Evolutionary conservation across 495 filamentous ascomycete species (phyloP).

Genomic region (Pyrenula massariospora): DNA sequence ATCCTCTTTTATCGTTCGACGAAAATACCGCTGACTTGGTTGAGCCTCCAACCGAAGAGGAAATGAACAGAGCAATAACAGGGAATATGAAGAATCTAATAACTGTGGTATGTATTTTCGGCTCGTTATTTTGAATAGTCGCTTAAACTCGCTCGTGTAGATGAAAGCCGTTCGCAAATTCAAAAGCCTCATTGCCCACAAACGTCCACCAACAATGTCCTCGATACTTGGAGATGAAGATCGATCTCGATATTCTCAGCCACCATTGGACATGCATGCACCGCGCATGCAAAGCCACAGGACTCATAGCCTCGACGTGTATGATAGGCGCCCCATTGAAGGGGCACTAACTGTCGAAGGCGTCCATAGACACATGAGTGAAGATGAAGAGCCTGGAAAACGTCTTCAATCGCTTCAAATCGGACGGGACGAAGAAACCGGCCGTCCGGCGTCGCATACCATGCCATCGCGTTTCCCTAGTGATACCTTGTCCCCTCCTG

Average conservation of each 20-base stretch:
- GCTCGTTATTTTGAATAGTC: neutral
- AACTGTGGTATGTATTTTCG: constrained; percentile 55
- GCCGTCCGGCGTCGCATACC: neutral
- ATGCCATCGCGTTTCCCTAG: neutral
- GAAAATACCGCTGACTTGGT: constrained; percentile 81
- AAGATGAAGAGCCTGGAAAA: neutral
- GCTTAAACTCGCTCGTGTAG: constrained; percentile 26
- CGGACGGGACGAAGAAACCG: neutral
- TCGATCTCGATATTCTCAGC: constrained; percentile 41
- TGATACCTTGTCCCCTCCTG: neutral
- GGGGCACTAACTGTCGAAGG: constrained; percentile 36
- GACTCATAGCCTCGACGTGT: constrained; percentile 35
- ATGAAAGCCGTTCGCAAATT: constrained; percentile 89
- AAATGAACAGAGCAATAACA: constrained; percentile 85
- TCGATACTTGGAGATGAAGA: constrained; percentile 43
- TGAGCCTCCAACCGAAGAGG: constrained; percentile 72
- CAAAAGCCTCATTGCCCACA: constrained; percentile 44
- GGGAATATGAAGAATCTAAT: constrained; percentile 72
- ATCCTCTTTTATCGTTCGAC: constrained; percentile 66
- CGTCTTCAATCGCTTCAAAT: neutral
- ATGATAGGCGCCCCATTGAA: constrained; percentile 36
- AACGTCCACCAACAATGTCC: constrained; percentile 37
- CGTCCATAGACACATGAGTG: neutral
- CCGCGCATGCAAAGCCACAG: constrained; percentile 18
- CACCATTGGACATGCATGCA: constrained; percentile 41